Evolutionary conservation across 148 eudicot genomes (phyloP).

Genomic region (Bassia scoparia): DNA sequence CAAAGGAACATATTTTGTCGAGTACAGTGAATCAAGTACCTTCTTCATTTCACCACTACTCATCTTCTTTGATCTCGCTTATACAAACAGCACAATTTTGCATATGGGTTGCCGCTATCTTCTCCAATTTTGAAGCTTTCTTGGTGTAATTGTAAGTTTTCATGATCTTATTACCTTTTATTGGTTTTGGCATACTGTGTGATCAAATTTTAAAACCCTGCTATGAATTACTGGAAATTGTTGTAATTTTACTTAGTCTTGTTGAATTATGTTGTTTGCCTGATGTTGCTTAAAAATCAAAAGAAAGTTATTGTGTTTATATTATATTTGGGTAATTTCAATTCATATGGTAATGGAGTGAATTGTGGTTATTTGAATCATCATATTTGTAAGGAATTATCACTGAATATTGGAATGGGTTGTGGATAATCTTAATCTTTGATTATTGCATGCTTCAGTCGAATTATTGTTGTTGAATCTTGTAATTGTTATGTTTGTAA

Average conservation of each 20-base stretch:
- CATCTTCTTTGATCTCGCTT: background rate
- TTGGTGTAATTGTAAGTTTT: constrained; percentile 12
- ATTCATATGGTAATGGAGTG: too few relatives aligned
- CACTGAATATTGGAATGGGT: too few relatives aligned
- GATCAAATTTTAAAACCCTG: background rate
- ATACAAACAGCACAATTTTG: constrained; percentile 12
- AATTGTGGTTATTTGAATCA: too few relatives aligned
- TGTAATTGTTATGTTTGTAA: background rate
- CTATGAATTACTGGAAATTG: background rate
- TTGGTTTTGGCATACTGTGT: background rate
- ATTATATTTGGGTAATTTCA: too few relatives aligned
- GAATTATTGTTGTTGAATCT: background rate
- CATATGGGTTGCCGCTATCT: constrained; percentile 13
- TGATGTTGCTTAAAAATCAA: too few relatives aligned
- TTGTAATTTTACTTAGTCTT: background rate
- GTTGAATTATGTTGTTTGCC: too few relatives aligned
- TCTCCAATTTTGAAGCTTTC: constrained; percentile 13
- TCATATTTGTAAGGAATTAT: too few relatives aligned
- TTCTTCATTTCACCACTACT: background rate
- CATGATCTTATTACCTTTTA: background rate
- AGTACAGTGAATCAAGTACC: background rate
- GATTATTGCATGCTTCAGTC: background rate
- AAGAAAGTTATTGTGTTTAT: background rate
- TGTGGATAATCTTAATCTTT: background rate
- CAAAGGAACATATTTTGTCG: background rate